A percentile compares a stretch with the other conserved stretches of the same genome.
Conservation (phyloP, 1,139 yeast species). For the Casaregolazyma suthepensis region DNA sequence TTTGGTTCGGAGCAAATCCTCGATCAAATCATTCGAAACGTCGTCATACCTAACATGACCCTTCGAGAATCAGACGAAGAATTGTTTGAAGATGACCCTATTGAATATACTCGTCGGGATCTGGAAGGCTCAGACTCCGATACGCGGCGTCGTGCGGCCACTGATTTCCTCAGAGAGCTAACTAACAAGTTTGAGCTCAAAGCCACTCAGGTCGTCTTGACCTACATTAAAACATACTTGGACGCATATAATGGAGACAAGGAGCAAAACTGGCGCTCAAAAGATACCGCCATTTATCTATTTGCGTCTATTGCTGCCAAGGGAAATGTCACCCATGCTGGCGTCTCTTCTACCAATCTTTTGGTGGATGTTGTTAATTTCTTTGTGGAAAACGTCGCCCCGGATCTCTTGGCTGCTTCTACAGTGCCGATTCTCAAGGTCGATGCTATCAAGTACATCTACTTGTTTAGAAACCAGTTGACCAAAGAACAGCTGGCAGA, state of each 20-base stretch:
- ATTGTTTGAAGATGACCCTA: slow-evolving; percentile 93
- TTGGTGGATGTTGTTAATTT: slow-evolving; percentile 82
- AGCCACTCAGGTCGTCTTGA: slow-evolving; percentile 70
- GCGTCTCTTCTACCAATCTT: slow-evolving; percentile 82
- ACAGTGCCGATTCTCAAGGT: slow-evolving; percentile 57
- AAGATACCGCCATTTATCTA: slow-evolving; percentile 80
- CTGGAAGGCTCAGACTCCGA: slow-evolving; percentile 93
- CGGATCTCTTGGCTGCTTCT: slow-evolving; percentile 56
- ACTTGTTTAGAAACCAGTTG: slow-evolving; percentile 85
- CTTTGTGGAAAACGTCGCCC: slow-evolving; percentile 73
- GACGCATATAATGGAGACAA: slow-evolving; percentile 41
- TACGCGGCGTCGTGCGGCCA: slow-evolving; percentile 84
- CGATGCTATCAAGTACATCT: slow-evolving; percentile 88
- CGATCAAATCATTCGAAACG: slow-evolving; percentile 71
- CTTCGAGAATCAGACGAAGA: slow-evolving; percentile 82
- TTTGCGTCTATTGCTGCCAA: slow-evolving; percentile 89
- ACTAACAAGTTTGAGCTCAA: slow-evolving; percentile 71
- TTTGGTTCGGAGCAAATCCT: slow-evolving; percentile 65
- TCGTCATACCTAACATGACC: slow-evolving; percentile 81
- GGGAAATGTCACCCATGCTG: slow-evolving; percentile 76
- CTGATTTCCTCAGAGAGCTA: slow-evolving; percentile 83
- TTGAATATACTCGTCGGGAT: slow-evolving; percentile 85
- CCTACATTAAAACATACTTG: slow-evolving; percentile 67
- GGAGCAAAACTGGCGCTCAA: slow-evolving; percentile 62
- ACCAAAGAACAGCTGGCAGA: slow-evolving; percentile 76